These are phyloP conservation scores for Dalbergia cultrata DNA, from an alignment of 306 rosid genomes.

Conservation along the genomic window DNA sequence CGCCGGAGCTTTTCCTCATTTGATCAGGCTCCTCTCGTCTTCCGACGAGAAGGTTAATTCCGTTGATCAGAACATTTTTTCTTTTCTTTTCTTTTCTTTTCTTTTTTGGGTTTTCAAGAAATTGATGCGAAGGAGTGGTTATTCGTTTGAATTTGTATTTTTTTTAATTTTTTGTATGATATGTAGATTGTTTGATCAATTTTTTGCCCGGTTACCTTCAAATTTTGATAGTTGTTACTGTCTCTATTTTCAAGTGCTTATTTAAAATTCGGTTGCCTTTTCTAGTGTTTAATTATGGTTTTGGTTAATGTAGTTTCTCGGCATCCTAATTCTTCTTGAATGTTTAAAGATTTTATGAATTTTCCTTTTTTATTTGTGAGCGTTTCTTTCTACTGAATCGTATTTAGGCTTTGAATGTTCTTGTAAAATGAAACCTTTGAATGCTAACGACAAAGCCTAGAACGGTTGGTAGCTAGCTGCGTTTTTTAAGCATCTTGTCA, in stretches of 20 bases:
- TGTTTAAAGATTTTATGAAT: not conserved
- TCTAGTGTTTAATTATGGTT: conserved; percentile 12
- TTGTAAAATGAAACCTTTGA: not conserved
- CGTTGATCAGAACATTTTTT: no score
- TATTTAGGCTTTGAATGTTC: conserved; percentile 9
- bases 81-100: not conserved
- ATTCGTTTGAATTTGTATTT: no score
- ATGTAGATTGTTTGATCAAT: not conserved
- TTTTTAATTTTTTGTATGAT: no score
- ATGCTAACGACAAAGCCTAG: no score
- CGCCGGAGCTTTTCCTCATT: conserved; percentile 62
- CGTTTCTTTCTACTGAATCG: not conserved
- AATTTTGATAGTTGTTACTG: not conserved
- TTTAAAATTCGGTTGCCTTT: conserved; percentile 18
- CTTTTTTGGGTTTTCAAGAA: conserved; percentile 19
- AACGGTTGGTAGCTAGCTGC: no score
- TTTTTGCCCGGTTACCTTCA: no score
- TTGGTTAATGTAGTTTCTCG: not conserved
- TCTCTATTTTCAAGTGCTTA: conserved; percentile 2
- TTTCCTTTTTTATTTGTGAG: not conserved
- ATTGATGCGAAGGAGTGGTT: not conserved
- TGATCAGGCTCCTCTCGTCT: conserved; percentile 59
- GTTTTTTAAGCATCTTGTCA: no score
- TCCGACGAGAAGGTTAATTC: conserved; percentile 62
- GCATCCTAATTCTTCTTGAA: not conserved